Percentiles rank a stretch among this genome's conserved stretches.
Conservation (phyloP, 139 green algal species). For the Dunaliella primolecta region DNA sequence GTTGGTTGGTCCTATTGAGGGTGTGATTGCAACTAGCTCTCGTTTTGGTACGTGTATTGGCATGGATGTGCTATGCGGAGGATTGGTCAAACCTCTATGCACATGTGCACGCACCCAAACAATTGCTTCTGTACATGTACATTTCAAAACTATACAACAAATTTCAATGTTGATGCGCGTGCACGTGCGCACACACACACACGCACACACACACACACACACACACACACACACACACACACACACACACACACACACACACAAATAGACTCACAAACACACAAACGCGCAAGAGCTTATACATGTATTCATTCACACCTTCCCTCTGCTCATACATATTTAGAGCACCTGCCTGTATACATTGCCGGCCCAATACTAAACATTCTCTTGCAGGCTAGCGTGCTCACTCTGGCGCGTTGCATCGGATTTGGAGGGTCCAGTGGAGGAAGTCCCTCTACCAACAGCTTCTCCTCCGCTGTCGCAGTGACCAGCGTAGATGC, state of each 20-base stretch:
- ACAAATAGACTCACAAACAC: not conserved
- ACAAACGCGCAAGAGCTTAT: not conserved
- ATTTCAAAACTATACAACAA: no score
- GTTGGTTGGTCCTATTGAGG: no score
- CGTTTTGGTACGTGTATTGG: no score
- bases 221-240: not conserved
- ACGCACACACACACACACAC: not conserved
- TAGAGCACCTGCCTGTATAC: no score
- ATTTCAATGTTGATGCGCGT: no score
- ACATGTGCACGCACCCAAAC: not conserved
- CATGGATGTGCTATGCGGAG: no score
- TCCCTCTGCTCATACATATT: no score
- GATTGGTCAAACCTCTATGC: not conserved
- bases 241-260: not conserved
- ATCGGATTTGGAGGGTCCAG: not conserved
- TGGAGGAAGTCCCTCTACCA: not conserved
- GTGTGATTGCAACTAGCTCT: no score
- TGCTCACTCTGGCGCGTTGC: not conserved
- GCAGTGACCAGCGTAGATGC: not conserved
- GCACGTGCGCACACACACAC: not conserved
- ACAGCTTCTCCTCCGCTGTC: not conserved
- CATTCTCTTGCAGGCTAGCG: not conserved
- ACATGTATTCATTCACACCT: not conserved
- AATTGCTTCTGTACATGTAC: no score
- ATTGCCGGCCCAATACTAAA: no score